phyloP scores from a whole-genome alignment of 176 grass and related monocot species.

The Metroxylon sagu region DNA sequence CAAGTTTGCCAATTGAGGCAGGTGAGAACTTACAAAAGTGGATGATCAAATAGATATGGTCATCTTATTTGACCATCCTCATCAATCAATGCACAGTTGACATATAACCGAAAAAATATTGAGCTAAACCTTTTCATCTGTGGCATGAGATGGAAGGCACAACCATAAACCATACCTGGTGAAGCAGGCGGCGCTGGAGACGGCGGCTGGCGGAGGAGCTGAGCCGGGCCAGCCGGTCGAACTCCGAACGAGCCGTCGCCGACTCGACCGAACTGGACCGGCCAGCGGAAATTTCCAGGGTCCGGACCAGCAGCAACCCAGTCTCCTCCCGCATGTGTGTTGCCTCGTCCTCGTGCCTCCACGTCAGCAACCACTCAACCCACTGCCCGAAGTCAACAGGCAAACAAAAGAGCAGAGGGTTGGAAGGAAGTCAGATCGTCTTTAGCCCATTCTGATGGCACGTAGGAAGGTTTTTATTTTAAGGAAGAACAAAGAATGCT shows the following conservation, averaged over 20 bases:
- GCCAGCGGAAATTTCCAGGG: constrained; percentile 67
- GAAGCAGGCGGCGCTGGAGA: constrained; percentile 20
- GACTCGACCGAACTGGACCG: constrained; percentile 19
- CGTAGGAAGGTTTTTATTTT: too few species aligned
- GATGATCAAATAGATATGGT: too few species aligned
- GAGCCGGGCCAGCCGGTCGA: constrained; percentile 26
- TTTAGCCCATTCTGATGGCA: too few species aligned
- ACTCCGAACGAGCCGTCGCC: constrained; percentile 1
- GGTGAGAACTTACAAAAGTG: too few species aligned
- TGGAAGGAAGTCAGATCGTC: not conserved
- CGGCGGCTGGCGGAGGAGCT: constrained; percentile 23
- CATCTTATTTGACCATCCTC: too few species aligned
- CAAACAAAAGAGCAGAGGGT: not conserved
- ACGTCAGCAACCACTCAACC: constrained; percentile 51
- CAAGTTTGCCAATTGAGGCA: too few species aligned
- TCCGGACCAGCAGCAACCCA: constrained; percentile 42
- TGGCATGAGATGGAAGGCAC: too few species aligned
- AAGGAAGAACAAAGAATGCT: constrained; percentile 7
- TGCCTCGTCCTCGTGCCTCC: constrained; percentile 8
- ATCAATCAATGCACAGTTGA: not conserved
- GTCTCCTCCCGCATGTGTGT: constrained; percentile 8
- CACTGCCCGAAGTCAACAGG: constrained; percentile 26
- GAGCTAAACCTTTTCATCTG: too few species aligned
- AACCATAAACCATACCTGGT: constrained; percentile 22
- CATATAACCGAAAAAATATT: not conserved